Conservation (phyloP, 2,329 filamentous ascomycete species). For the Colletotrichum spinosum region DNA sequence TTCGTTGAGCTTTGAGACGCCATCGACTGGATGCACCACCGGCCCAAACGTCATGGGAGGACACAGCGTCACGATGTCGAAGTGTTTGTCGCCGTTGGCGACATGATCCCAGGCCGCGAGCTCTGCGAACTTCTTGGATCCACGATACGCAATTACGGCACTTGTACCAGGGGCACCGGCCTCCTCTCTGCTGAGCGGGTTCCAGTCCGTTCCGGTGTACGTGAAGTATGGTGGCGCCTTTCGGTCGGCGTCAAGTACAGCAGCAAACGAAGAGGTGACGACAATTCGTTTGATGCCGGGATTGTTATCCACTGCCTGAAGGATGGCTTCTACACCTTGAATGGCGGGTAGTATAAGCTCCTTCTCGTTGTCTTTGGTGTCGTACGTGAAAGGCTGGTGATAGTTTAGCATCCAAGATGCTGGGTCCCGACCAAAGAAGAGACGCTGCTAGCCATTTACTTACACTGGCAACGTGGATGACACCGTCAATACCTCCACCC, state of each 20-base stretch:
- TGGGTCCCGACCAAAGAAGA: too few species aligned
- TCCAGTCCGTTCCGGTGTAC: constrained; percentile 68
- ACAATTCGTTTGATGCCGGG: constrained; percentile 50
- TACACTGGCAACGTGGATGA: constrained; percentile 59
- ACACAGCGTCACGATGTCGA: constrained; percentile 58
- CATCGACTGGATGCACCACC: constrained; percentile 51
- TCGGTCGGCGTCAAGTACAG: constrained; percentile 65
- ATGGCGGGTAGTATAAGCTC: constrained; percentile 59
- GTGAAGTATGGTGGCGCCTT: constrained; percentile 61
- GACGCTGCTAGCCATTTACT: constrained; percentile 27
- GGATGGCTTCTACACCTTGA: constrained; percentile 55
- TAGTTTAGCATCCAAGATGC: background rate
- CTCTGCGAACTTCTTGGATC: constrained; percentile 51
- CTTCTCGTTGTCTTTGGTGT: constrained; percentile 56
- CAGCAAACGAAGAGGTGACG: constrained; percentile 77
- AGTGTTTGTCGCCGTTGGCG: constrained; percentile 45
- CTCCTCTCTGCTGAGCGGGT: constrained; percentile 64
- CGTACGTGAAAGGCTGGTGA: constrained; percentile 55
- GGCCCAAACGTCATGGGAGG: constrained; percentile 60
- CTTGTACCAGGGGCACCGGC: constrained; percentile 52
- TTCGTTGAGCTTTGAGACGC: constrained; percentile 52
- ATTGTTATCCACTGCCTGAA: constrained; percentile 46
- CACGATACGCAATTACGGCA: constrained; percentile 53
- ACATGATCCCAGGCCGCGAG: constrained; percentile 50
- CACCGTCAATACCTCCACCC: constrained; percentile 51